These are phyloP conservation scores for Eucalyptus paniculata DNA, from an alignment of 345 rosid genomes.

Conservation along the genomic window DNA sequence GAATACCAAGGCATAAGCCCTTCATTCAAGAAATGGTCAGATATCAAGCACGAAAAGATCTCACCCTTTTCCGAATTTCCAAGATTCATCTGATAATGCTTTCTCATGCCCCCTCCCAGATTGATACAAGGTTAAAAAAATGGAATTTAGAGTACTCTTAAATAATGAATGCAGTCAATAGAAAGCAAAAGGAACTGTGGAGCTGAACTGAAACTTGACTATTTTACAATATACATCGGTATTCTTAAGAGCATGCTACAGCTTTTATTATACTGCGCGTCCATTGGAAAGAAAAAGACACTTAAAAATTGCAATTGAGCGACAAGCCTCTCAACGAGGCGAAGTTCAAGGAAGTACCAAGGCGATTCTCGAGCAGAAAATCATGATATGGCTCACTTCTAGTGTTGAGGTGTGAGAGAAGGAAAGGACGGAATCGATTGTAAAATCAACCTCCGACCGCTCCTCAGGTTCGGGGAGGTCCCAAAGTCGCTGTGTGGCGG, in stretches of 20 bases:
- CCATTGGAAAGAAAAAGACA: background rate
- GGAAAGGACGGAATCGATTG: slow-evolving; percentile 95
- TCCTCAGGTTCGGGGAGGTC: slow-evolving; percentile 44
- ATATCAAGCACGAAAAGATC: background rate
- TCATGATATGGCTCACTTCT: slow-evolving; percentile 3
- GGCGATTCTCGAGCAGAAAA: background rate
- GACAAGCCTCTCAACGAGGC: background rate
- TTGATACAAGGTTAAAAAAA: background rate
- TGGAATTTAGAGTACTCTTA: background rate
- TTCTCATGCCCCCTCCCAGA: background rate
- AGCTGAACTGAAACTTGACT: background rate
- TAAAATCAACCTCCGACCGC: slow-evolving; percentile 83
- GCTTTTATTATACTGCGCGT: background rate
- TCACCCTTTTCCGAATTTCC: background rate
- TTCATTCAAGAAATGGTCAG: background rate
- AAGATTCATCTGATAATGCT: background rate
- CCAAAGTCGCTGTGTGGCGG: slow-evolving; percentile 58
- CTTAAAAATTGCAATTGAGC: background rate
- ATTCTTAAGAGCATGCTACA: background rate
- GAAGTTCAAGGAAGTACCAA: background rate
- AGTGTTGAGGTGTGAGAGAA: slow-evolving; percentile 78
- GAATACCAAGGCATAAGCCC: background rate
- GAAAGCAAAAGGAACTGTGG: background rate
- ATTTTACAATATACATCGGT: background rate
- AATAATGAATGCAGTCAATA: background rate